A percentile compares a stretch with the other conserved stretches of the same genome.
Evolutionary conservation across 2,329 filamentous ascomycete genomes (phyloP).

Genomic region (Parasarocladium wereldwijsianum): DNA sequence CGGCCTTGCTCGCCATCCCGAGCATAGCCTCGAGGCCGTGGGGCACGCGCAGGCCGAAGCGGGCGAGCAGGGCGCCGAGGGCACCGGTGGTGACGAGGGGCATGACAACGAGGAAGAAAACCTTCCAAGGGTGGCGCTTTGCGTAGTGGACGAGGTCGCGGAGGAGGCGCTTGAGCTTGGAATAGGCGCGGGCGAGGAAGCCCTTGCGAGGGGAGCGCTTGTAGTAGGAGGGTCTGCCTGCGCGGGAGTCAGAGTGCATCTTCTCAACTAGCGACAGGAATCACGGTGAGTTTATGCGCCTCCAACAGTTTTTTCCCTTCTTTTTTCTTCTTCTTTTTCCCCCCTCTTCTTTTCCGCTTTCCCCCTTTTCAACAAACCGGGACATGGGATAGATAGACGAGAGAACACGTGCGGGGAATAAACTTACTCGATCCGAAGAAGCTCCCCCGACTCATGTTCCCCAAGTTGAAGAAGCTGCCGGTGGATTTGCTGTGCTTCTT

Average conservation of each 20-base stretch:
- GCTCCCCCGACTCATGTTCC: constrained; percentile 14
- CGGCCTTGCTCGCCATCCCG: constrained; percentile 5
- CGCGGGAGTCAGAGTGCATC: constrained; percentile 1
- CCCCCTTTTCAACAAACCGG: not conserved
- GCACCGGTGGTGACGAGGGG: constrained; percentile 76
- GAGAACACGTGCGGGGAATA: constrained; percentile 3
- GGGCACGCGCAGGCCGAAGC: constrained; percentile 69
- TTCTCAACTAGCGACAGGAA: not conserved
- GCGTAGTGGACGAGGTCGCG: constrained; percentile 72
- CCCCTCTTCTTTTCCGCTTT: no score
- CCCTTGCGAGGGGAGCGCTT: constrained; percentile 69
- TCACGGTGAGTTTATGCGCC: constrained; percentile 4
- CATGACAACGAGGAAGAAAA: constrained; percentile 76
- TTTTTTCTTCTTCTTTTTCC: no score
- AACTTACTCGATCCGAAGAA: constrained; percentile 30
- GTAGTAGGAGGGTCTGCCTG: constrained; percentile 50
- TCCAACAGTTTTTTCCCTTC: no score
- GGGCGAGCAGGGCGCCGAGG: constrained; percentile 59
- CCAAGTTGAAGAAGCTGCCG: constrained; percentile 3
- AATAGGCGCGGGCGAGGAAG: constrained; percentile 60
- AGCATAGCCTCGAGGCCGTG: constrained; percentile 40
- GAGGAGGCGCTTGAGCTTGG: constrained; percentile 64
- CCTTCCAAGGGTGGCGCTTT: constrained; percentile 71
- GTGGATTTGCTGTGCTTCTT: constrained; percentile 14
- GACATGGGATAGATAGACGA: not conserved